These are phyloP conservation scores for Elongisporangium undulatum DNA, from an alignment of 352 stramenopile genomes.

Conservation along the genomic window DNA sequence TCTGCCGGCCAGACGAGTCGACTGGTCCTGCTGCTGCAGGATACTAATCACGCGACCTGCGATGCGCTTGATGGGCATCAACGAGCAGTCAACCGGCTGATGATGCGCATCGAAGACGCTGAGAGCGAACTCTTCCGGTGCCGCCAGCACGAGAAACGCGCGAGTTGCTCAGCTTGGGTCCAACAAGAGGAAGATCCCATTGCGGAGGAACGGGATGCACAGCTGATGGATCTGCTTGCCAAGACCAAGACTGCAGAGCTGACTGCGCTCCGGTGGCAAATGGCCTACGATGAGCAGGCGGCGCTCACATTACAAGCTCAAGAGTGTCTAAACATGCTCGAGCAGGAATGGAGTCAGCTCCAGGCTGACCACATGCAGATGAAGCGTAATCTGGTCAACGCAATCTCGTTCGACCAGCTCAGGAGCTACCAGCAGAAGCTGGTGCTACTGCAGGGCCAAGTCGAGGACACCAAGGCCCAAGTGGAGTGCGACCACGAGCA, in stretches of 20 bases:
- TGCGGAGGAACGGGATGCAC: constrained; percentile 8
- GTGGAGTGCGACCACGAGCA: constrained; percentile 59
- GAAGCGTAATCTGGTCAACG: not conserved
- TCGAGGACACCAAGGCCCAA: constrained; percentile 49
- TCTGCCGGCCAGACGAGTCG: not conserved
- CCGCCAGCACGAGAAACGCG: not conserved
- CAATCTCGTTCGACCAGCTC: constrained; percentile 10
- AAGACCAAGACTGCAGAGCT: constrained; percentile 39
- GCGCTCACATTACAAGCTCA: constrained; percentile 16
- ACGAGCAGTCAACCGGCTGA: not conserved
- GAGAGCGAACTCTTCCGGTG: not conserved
- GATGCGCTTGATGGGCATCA: not conserved
- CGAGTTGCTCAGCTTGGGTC: not conserved
- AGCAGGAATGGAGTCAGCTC: constrained; percentile 25
- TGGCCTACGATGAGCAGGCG: constrained; percentile 23
- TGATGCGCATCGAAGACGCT: not conserved
- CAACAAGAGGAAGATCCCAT: not conserved
- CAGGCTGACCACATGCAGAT: not conserved
- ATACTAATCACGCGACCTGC: not conserved
- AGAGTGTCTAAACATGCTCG: constrained; percentile 33
- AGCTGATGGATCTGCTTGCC: constrained; percentile 24
- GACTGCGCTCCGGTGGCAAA: constrained; percentile 29
- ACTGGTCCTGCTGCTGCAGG: not conserved
- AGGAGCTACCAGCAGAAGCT: constrained; percentile 42
- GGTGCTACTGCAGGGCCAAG: constrained; percentile 33